Base-by-base conservation (phyloP, 1,284 basidiomycete species). In the Porodaedalea pini region DNA sequence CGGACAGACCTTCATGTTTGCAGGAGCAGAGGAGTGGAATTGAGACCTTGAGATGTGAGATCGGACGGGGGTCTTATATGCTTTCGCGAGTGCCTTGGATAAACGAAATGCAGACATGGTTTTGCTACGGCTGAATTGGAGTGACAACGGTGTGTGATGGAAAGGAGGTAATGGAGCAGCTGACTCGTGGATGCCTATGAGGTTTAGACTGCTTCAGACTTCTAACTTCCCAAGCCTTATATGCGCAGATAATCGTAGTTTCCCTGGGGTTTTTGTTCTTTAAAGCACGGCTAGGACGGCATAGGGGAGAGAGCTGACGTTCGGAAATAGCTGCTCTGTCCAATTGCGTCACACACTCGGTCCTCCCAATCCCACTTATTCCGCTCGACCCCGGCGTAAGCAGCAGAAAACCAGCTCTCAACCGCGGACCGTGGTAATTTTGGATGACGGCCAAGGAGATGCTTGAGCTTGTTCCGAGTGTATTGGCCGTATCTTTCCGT, bases 1-100 rank as follows among this genome's bases (percentile, higher is more conserved):
- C 19, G 23, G 15, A 17, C 44, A n/a, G 40, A 66, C 67, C 66
- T 66, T 66, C 65, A 69, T 67, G 53, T 61, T 62, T 45, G 48
- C 37, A 21, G 44, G 54, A 29, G 54, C 34, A 36, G 58, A 56
- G 4, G 58, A 60, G 50, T 60, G 58, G 51, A 60, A 60, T 13
- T 51, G 40, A 40, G 58, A 60, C 43, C 43, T 60, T 32, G 54
- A 36, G 41, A 60, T 39, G 21, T 39, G 57, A 23, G 57, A 54
- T 25, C 47, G 52, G 36, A 55, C 19, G n/a, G 58, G 40, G 48
- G 48, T 37, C 31, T 60, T 60, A 60, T 60, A 60, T 52, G 58
- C 41, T 44, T 36, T 60, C 7, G 53, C 47, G 34, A 60, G 39
- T 15, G n/a, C 21, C 41, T 56, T 47, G 54, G 57, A 49, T 32